These are phyloP conservation scores for Carallia brachiata DNA, from an alignment of 345 rosid genomes.

Conservation along the genomic window DNA sequence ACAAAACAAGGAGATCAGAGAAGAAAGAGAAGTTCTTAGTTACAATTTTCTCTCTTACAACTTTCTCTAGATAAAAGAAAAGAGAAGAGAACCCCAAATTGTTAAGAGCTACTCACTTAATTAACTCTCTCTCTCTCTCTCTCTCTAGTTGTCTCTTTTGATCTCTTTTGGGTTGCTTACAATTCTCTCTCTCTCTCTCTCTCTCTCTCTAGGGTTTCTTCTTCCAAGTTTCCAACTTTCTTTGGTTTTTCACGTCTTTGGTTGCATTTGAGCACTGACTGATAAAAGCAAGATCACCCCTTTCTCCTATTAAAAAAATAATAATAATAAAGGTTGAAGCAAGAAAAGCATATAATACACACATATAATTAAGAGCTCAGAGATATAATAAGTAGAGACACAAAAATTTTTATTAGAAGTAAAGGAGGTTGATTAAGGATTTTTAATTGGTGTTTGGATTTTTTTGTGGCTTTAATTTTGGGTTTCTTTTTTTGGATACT, in stretches of 20 bases:
- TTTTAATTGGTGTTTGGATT: too few species aligned
- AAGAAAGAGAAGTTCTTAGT: too few species aligned
- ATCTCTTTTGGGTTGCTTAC: not conserved
- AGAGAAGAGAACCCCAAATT: too few species aligned
- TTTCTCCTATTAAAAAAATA: too few species aligned
- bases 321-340: slow-evolving; percentile 12
- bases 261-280: slow-evolving; percentile 28
- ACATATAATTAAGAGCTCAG: slow-evolving; percentile 7
- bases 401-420: too few species aligned
- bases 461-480: too few species aligned
- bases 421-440: too few species aligned
- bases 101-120: not conserved
- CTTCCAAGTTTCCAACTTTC: slow-evolving; percentile 23
- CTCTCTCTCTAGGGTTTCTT: slow-evolving; percentile 32
- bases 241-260: slow-evolving; percentile 37
- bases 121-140: slow-evolving; percentile 23
- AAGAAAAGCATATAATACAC: not conserved
- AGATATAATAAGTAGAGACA: too few species aligned
- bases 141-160: not conserved
- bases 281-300: too few species aligned
- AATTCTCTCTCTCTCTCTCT: not conserved
- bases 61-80: too few species aligned
- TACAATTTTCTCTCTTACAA: too few species aligned
- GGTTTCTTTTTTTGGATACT: too few species aligned
- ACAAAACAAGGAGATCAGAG: not conserved